These are phyloP conservation scores for Nicotiana knightiana DNA, from an alignment of 257 asterid species.

Conservation along the genomic window DNA sequence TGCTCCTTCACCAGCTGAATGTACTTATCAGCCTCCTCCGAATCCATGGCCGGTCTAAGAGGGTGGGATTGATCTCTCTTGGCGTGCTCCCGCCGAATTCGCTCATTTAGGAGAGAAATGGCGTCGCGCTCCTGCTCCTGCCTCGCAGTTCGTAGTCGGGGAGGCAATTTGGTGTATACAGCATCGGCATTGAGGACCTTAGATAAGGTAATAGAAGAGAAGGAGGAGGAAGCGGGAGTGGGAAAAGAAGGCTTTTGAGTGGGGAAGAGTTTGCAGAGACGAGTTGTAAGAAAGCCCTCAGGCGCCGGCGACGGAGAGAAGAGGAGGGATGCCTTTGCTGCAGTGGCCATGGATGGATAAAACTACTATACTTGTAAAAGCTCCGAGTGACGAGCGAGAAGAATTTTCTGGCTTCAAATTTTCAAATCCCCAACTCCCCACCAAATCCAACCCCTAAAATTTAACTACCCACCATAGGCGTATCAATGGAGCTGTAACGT, in stretches of 20 bases:
- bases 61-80: slow-evolving; percentile 50
- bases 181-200: slow-evolving; percentile 10
- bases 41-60: slow-evolving; percentile 49
- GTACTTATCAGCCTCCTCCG: slow-evolving; percentile 80
- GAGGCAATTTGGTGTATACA: slow-evolving; percentile 18
- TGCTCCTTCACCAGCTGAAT: slow-evolving; percentile 78
- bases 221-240: background rate
- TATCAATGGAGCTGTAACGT: background rate
- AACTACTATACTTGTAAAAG: background rate
- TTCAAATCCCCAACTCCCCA: no score
- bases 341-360: background rate
- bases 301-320: background rate
- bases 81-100: slow-evolving; percentile 69
- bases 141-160: slow-evolving; percentile 17
- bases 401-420: no score
- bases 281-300: slow-evolving; percentile 2
- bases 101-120: slow-evolving; percentile 57
- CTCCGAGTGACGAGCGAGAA: no score
- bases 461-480: background rate
- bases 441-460: no score
- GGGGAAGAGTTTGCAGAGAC: slow-evolving; percentile 3
- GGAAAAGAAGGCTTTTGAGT: slow-evolving; percentile 4
- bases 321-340: slow-evolving; percentile 12
- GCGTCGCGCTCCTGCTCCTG: slow-evolving; percentile 44
- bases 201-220: background rate